These are phyloP conservation scores for Aspergillus ruber DNA, from an alignment of 2,329 filamentous ascomycete genomes.

Conservation along the genomic window DNA sequence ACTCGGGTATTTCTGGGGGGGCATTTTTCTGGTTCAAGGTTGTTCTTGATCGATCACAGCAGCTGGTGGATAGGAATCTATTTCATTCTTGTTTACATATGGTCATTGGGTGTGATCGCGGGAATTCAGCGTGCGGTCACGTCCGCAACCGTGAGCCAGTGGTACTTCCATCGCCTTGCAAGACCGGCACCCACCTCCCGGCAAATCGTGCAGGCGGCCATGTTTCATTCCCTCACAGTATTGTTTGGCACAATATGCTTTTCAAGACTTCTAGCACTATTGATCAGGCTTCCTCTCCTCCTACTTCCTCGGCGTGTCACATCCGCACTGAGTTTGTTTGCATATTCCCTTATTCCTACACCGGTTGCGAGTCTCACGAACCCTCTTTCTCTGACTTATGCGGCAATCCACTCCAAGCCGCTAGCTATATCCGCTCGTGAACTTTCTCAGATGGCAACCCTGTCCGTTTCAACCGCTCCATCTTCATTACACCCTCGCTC, in stretches of 20 bases:
- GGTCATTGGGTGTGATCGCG: conserved; percentile 82
- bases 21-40: conserved; percentile 56
- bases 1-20: conserved; percentile 92
- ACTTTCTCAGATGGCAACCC: conserved; percentile 73
- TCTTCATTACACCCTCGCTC: conserved; percentile 52
- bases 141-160: conserved; percentile 91
- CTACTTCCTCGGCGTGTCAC: conserved; percentile 72
- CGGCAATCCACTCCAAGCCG: conserved; percentile 84
- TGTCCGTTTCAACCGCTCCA: conserved; percentile 62
- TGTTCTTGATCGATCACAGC: conserved; percentile 77
- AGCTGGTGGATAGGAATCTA: conserved; percentile 94
- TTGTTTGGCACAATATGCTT: conserved; percentile 90
- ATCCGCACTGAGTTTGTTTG: conserved; percentile 61
- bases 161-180: conserved; percentile 94
- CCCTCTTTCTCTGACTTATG: conserved; percentile 84
- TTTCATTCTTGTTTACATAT: conserved; percentile 91
- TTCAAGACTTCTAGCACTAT: conserved; percentile 71
- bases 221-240: conserved; percentile 73
- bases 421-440: conserved; percentile 71
- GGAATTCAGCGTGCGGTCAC: conserved; percentile 87
- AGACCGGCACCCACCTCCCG: conserved; percentile 69
- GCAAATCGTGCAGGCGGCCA: conserved; percentile 75
- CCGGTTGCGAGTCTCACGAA: conserved; percentile 83
- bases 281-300: conserved; percentile 78
- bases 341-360: conserved; percentile 75